Base-by-base conservation (phyloP, 768 basidiomycete species). In the Daedalea quercina region DNA sequence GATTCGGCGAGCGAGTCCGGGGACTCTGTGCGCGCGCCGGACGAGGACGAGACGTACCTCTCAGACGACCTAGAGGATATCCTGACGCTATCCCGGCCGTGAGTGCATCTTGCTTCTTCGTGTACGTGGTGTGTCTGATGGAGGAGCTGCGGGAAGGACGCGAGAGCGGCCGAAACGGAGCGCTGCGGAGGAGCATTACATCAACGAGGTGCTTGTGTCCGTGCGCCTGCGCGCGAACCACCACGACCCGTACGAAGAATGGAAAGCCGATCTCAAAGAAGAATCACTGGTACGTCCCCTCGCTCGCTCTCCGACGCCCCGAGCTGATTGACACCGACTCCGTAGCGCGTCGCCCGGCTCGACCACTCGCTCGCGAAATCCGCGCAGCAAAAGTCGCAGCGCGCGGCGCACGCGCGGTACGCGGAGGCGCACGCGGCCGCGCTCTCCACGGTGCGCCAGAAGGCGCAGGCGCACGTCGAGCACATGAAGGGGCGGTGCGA, bases 381-480 rank as follows among this genome's bases (percentile, higher is more conserved):
- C 2, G 54, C 64, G 42, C 57, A 58, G 35, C 41, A 52, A 15
- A 46, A 54, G 8, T 56, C 41, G 26, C 65, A 59, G 19, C 52
- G 34, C 0, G 49, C 53, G 40, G 60, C 63, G 26, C 65, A 57
- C 31, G 46, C 53, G 6, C 28, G 11, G 28, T 31, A 31, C 11
- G 28, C 28, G 6, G 6, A 31, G 4, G 50, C 42, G 25, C 56
- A 60, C 1, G 51, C 60, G 54, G 47, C 74, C 35, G 62, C 64
- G 15, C 73, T 75, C 9, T 67, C 73, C 6, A 65, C 61, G 1
- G 63, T 69, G 15, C 74, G 84, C 52, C 70, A 73, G 15, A 69
- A 73, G n/a, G 77, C 87, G 59, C 61, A 78, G 51, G 69, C 69
- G 15, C 79, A 82, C 49, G 76, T 87, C 0, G 72, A 79, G 47